Base-by-base conservation (phyloP, 768 basidiomycete species). In the Auriscalpium vulgare region DNA sequence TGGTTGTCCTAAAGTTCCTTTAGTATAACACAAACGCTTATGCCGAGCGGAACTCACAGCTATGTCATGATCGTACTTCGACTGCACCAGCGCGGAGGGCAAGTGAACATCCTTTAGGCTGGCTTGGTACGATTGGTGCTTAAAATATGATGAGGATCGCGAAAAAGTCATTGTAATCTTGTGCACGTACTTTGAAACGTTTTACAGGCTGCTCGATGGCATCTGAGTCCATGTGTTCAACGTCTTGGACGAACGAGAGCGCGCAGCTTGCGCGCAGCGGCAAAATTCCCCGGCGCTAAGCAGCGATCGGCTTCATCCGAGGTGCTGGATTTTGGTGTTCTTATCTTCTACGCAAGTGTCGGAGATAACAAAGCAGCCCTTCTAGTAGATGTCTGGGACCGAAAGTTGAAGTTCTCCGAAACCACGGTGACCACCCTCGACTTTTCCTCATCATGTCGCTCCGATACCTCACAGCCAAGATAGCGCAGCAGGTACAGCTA, bases 41-140 rank as follows among this genome's bases (percentile, higher is more conserved):
- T 17, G 19, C 10, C 29, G 21, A 16, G 13, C 47, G 11, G 11
- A 10, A 63, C 68, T 43, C 55, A 75, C 87, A 23, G 72, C 72
- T 52, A 88, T 76, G 40, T 87, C 85, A 55, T 80, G 70, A 60
- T 86, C 84, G 47, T 84, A 75, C 51, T 77, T 64, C 34, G 67
- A 64, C 57, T 68, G 77, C 14, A 74, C 71, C 58, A 88, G 76
- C 1, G 82, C 76, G 13, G 87, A 85, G 3, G 86, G 85, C 0
- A 87, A 69, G 65, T 91, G 89, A 2, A 91, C 85, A 4, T 80
- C 75, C 66, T 85, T 87, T 37, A 91, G 66, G 0, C 76, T 74
- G 63, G 81, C 73, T 55, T 81, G 77, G 63, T 91, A 85, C 0
- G 88, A 90, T 72, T 88, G 83, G 66, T 89, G 79, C 88, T 91